Percentiles rank a stretch among this genome's conserved stretches.
Evolutionary conservation across 495 filamentous ascomycete species (phyloP).

Genomic region (Aspergillus conjunctus): DNA sequence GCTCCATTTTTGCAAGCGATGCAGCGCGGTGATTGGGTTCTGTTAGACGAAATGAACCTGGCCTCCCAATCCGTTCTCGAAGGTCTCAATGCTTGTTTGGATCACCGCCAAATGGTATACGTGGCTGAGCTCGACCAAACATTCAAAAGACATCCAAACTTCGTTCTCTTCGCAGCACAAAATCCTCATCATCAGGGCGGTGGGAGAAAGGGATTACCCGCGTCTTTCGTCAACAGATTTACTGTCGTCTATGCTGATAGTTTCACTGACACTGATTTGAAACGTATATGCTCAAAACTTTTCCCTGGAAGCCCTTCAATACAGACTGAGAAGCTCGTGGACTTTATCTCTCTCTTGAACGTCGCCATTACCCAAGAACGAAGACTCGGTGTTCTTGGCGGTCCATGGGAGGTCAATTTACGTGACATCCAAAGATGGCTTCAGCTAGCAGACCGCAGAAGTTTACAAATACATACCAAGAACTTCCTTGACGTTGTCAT

Average conservation of each 20-base stretch:
- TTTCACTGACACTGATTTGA: conserved; percentile 78
- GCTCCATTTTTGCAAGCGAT: conserved; percentile 94
- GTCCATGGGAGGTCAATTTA: conserved; percentile 97
- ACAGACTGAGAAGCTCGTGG: conserved; percentile 65
- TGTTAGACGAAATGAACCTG: conserved; percentile 98
- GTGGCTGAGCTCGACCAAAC: conserved; percentile 91
- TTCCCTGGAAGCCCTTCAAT: conserved; percentile 63
- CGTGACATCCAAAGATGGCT: conserved; percentile 92
- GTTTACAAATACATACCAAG: conserved; percentile 56
- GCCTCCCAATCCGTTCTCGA: conserved; percentile 97
- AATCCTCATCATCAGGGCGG: conserved; percentile 98
- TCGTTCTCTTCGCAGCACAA: conserved; percentile 92
- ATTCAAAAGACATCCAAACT: conserved; percentile 85
- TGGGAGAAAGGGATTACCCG: conserved; percentile 91
- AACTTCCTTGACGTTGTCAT: conserved; percentile 83
- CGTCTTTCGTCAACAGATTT: conserved; percentile 97
- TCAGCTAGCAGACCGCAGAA: conserved; percentile 58
- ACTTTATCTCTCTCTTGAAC: conserved; percentile 79
- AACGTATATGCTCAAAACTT: conserved; percentile 74
- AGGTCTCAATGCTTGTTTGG: conserved; percentile 94
- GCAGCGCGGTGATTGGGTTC: conserved; percentile 93
- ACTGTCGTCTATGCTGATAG: conserved; percentile 95
- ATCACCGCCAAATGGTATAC: conserved; percentile 95
- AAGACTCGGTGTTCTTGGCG: conserved; percentile 74
- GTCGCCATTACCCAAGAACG: conserved; percentile 64